Percentiles rank a stretch among this genome's conserved stretches.
These are phyloP conservation scores for Citrus hindsii DNA, from an alignment of 345 rosid genomes.

Conservation along the genomic window DNA sequence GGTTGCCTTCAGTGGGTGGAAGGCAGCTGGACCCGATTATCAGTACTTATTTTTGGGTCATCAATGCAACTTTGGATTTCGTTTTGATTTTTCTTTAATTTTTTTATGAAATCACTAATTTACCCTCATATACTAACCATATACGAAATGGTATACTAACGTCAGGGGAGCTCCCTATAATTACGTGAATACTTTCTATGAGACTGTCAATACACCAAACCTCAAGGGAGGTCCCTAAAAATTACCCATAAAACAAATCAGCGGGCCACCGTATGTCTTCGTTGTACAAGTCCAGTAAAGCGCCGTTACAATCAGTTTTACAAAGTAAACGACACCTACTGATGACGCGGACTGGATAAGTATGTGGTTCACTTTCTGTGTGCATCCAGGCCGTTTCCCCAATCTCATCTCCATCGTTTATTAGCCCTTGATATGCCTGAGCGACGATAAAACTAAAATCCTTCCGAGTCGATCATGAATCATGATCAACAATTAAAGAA, in stretches of 20 bases:
- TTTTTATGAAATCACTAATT: too few species aligned
- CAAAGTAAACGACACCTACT: not conserved
- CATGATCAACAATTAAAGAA: not conserved
- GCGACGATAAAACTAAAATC: not conserved
- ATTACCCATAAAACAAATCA: too few species aligned
- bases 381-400: not conserved
- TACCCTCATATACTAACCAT: too few species aligned
- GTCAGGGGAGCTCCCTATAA: too few species aligned
- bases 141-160: too few species aligned
- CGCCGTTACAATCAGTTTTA: not conserved
- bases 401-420: not conserved
- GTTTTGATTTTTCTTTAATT: too few species aligned
- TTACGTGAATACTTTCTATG: too few species aligned
- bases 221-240: rapidly evolving
- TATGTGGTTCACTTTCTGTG: not conserved
- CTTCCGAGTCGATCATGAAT: not conserved
- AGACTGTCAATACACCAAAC: too few species aligned
- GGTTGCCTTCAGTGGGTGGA: too few species aligned
- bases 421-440: not conserved
- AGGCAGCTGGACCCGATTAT: too few species aligned
- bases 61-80: too few species aligned
- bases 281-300: not conserved
- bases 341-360: conserved; percentile 32
- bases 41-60: too few species aligned
- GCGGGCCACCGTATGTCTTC: not conserved